phyloP scores from a whole-genome alignment of 257 asterid genomes.

The Fraxinus americana region DNA sequence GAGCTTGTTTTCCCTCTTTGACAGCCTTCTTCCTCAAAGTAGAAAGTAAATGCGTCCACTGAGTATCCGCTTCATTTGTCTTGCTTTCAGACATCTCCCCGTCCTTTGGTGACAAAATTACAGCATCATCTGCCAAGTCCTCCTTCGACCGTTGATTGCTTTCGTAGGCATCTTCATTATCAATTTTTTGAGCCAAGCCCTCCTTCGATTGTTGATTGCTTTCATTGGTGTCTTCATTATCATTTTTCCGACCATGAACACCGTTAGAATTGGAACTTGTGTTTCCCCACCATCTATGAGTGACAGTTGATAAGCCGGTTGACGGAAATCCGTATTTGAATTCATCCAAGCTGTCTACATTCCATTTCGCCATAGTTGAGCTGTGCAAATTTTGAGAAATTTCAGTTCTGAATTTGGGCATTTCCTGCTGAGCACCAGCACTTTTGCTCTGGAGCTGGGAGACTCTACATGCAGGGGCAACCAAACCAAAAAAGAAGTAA shows the following conservation, averaged over 20 bases:
- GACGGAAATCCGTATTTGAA: constrained; percentile 82
- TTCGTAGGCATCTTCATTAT: constrained; percentile 14
- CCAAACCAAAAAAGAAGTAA: constrained; percentile 2
- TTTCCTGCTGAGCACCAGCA: constrained; percentile 32
- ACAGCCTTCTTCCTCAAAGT: constrained; percentile 59
- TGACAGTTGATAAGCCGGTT: constrained; percentile 59
- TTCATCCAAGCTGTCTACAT: constrained; percentile 48
- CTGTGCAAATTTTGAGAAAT: constrained; percentile 30
- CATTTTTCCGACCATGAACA: constrained; percentile 7
- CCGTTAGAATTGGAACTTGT: constrained; percentile 19
- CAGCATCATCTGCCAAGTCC: constrained; percentile 6
- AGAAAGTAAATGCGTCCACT: constrained; percentile 38
- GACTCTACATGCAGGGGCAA: constrained; percentile 30
- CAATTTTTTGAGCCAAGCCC: constrained; percentile 1
- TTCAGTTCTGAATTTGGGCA: constrained; percentile 29
- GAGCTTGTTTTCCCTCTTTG: constrained; percentile 51
- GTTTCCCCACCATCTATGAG: constrained; percentile 76
- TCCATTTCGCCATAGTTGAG: constrained; percentile 35
- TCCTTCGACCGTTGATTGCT: constrained; percentile 13
- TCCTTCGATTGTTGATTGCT: not conserved
- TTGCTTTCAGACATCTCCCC: constrained; percentile 27
- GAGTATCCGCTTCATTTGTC: constrained; percentile 21
- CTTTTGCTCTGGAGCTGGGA: constrained; percentile 40
- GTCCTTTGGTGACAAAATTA: constrained; percentile 15
- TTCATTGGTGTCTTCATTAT: not conserved